Evolutionary conservation across 306 rosid species (phyloP).

Genomic region (Rosa persica): DNA sequence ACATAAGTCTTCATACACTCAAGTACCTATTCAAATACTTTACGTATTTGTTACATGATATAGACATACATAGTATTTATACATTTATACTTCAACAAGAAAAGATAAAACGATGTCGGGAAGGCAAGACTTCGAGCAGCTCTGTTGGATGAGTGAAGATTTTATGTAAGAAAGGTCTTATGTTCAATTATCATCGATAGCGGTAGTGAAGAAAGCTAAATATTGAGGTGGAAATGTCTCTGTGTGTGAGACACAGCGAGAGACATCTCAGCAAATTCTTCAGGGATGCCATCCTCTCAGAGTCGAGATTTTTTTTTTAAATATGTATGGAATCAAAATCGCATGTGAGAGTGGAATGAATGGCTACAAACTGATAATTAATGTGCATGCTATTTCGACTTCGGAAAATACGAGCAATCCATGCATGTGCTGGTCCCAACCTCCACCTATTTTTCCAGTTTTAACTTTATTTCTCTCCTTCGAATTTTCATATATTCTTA

Average conservation of each 20-base stretch:
- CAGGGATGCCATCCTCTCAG: no score
- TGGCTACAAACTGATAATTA: not conserved
- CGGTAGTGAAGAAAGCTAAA: not conserved
- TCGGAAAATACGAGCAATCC: not conserved
- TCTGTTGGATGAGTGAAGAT: not conserved
- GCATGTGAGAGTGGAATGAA: not conserved
- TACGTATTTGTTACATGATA: no score
- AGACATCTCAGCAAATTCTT: no score
- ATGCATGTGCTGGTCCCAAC: conserved; percentile 20
- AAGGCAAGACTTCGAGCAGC: not conserved
- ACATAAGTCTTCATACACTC: no score
- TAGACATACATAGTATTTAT: no score
- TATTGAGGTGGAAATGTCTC: no score
- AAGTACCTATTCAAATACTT: no score
- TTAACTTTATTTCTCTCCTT: conserved; percentile 3
- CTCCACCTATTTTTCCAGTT: conserved; percentile 5
- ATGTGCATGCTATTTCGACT: not conserved
- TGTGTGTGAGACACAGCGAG: no score
- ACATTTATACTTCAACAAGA: no score
- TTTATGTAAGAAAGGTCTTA: not conserved
- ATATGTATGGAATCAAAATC: not conserved
- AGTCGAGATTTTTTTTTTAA: not conserved
- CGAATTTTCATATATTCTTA: not conserved
- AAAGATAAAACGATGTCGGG: not conserved
- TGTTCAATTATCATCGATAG: no score